Evolutionary conservation across 1,284 basidiomycete species (phyloP).

Genomic region (Fomitiporia mediterranea): DNA sequence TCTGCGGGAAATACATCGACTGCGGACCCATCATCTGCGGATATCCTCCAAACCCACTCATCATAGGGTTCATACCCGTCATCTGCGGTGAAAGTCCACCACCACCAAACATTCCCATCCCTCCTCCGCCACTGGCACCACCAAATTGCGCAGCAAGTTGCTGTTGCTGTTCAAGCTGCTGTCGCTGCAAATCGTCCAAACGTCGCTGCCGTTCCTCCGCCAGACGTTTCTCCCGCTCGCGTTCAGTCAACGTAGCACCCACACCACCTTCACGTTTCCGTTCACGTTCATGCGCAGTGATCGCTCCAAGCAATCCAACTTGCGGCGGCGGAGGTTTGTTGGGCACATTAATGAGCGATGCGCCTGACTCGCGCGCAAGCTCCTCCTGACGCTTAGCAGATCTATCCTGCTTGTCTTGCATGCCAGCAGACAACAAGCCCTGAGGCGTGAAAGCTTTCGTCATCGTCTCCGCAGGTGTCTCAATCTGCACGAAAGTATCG

Average conservation of each 20-base stretch:
- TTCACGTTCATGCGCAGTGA: slow-evolving; percentile 92
- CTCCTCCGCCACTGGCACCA: slow-evolving; percentile 24
- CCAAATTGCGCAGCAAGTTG: slow-evolving; percentile 39
- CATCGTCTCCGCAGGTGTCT: slow-evolving; percentile 67
- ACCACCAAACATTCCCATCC: slow-evolving; percentile 68
- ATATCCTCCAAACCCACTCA: slow-evolving; percentile 43
- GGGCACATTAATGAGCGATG: slow-evolving; percentile 89
- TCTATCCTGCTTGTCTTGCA: slow-evolving; percentile 93
- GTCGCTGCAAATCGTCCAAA: slow-evolving; percentile 83
- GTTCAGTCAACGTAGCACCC: slow-evolving; percentile 90
- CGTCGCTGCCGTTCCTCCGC: slow-evolving; percentile 91
- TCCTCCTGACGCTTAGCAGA: slow-evolving; percentile 95
- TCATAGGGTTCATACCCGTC: slow-evolving; percentile 54
- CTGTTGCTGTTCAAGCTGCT: slow-evolving; percentile 85
- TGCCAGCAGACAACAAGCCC: slow-evolving; percentile 88
- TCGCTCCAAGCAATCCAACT: slow-evolving; percentile 92
- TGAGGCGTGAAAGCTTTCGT: slow-evolving; percentile 94
- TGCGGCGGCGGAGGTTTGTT: slow-evolving; percentile 94
- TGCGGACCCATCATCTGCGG: slow-evolving; percentile 56
- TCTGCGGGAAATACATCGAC: slow-evolving; percentile 45
- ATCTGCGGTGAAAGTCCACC: slow-evolving; percentile 24
- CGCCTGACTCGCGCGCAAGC: slow-evolving; percentile 84
- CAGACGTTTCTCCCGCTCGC: slow-evolving; percentile 86
- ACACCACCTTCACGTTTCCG: slow-evolving; percentile 92
- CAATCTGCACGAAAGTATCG: slow-evolving; percentile 82